Evolutionary conservation across 345 rosid genomes (phyloP), one percentile per base, ranked within the genome.

Genomic region (Populus alba): DNA sequence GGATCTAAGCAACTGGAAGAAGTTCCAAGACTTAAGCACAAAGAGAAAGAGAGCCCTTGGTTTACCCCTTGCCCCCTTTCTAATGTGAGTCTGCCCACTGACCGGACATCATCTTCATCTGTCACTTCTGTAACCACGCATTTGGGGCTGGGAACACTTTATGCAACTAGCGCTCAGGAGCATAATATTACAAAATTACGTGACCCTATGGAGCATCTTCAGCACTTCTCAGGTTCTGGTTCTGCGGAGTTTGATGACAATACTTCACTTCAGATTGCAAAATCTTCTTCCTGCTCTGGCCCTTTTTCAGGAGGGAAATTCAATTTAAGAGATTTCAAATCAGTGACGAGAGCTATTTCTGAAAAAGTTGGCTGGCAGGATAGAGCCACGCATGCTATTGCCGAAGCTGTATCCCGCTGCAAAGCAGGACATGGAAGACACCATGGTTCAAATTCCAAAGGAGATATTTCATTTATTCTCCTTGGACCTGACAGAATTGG

Each of bases 401-500:
- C 88, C 66, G 78, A 86, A 81, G 90, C 88, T 61, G 31, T 91
- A 66, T 84, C 86, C 70, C 83, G 83, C 65, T 88, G 80, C 80
- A 89, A 84, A 80, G 75, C 79, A 18, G 83, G 88, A 80, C 75
- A 81, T 47, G 75, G 85, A 73, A 83, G 80, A 71, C 45, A 16
- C 43, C 8, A 13, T 12, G 81, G 82, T 51, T 65, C 86, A 41
- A 82, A 72, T 66, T 22, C 70, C 55, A 75, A 80, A 79, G 78
- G 86, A 73, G 87, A 83, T 78, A 76, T 87, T 71, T 93, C 93
- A 92, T 79, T 93, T 13, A 82, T 87, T 82, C 88, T 93, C 85
- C 87, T 90, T 74, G 97, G 98, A 74, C 91, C 93, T 39, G 97
- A 93, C 74, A 82, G 71, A 77, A 83, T 81, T 22, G 97, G 94